Conservation (phyloP, 768 basidiomycete genomes). For the Tulasnella sp. region DNA sequence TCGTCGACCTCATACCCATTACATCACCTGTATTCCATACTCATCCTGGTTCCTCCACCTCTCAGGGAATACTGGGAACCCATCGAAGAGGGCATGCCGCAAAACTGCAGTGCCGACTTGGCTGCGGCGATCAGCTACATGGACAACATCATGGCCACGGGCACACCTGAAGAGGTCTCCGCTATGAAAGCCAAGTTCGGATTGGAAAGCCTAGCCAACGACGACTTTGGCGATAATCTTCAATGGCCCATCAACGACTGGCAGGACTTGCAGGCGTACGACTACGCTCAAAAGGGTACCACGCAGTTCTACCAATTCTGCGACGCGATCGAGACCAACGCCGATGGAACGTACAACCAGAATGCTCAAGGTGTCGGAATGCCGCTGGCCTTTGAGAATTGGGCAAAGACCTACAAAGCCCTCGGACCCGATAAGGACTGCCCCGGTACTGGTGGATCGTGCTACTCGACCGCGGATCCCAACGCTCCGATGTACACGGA, state of each 20-base stretch:
- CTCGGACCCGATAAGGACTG: neutral
- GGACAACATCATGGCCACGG: neutral
- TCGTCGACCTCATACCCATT: neutral
- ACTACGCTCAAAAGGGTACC: neutral
- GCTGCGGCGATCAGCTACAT: constrained; percentile 8
- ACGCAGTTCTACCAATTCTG: constrained; percentile 23
- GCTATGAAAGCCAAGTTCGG: constrained; percentile 19
- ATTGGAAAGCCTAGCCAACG: neutral
- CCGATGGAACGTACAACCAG: neutral
- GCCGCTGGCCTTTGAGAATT: neutral
- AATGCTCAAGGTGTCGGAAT: constrained; percentile 3
- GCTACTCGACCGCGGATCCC: neutral
- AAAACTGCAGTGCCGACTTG: constrained; percentile 25
- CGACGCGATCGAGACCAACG: constrained; percentile 21
- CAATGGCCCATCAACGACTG: neutral
- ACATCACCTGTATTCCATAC: neutral
- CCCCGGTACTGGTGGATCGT: constrained; percentile 5
- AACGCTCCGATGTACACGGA: neutral
- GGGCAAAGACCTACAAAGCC: neutral
- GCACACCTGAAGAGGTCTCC: neutral
- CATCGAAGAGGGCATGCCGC: constrained; percentile 26
- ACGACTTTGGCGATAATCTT: constrained; percentile 6
- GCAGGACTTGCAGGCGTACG: constrained; percentile 9
- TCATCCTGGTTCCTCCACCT: neutral
- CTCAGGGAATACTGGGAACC: constrained; percentile 26